Conservation (phyloP, 257 asterid genomes). For the Asclepias syriaca region DNA sequence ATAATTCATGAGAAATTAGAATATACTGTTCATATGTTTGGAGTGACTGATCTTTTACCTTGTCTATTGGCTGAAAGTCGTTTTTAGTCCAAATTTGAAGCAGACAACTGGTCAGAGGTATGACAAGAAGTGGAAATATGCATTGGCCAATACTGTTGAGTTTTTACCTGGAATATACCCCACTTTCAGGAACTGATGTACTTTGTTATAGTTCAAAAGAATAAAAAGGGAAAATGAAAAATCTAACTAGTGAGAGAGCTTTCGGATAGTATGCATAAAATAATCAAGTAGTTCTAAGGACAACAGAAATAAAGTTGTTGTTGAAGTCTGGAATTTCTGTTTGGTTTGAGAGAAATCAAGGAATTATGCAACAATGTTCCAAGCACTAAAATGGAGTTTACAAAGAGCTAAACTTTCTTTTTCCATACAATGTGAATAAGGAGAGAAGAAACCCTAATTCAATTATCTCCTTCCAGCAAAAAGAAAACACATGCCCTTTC, state of each 20-base stretch:
- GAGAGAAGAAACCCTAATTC: neutral
- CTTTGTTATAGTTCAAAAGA: neutral
- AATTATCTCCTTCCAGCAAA: neutral
- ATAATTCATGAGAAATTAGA: neutral
- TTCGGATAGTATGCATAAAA: neutral
- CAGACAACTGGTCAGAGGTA: neutral
- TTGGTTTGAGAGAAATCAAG: neutral
- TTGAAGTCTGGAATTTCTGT: neutral
- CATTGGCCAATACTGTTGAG: neutral
- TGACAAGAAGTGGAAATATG: neutral
- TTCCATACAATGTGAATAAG: neutral
- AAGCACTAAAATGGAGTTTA: neutral
- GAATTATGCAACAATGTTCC: neutral
- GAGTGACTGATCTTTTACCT: neutral
- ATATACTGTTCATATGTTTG: neutral
- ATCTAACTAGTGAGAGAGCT: neutral
- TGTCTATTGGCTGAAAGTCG: neutral
- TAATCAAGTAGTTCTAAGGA: neutral
- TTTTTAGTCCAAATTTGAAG: neutral
- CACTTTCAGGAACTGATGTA: neutral
- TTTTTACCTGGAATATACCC: neutral
- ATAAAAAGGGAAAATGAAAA: neutral
- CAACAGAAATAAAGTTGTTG: neutral
- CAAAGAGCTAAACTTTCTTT: neutral
- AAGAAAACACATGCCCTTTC: neutral